phyloP scores from a whole-genome alignment of 192 early-diverging fungal species.

The Coemansia sp. region DNA sequence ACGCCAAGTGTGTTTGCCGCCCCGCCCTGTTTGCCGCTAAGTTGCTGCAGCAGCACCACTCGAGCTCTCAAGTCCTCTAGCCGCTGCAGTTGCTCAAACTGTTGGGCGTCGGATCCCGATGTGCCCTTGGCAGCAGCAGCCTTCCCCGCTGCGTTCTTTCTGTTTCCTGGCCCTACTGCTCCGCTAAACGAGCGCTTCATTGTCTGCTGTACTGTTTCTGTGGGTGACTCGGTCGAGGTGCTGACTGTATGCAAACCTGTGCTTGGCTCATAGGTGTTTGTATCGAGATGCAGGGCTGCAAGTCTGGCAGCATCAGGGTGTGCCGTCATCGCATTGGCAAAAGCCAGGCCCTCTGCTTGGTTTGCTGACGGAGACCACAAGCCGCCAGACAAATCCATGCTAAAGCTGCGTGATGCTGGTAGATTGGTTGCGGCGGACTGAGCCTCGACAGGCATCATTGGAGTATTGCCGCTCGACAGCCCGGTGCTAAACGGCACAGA shows the following conservation, averaged over 20 bases:
- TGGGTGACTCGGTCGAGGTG: neutral
- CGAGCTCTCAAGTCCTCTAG: slow-evolving; percentile 47
- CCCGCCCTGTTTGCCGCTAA: slow-evolving; percentile 16
- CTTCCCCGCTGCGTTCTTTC: neutral
- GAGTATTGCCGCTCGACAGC: neutral
- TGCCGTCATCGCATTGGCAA: slow-evolving; percentile 3
- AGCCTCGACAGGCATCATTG: neutral
- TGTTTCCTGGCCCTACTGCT: slow-evolving; percentile 1
- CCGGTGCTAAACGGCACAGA: neutral
- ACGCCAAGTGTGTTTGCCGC: slow-evolving; percentile 1
- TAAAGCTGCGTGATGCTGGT: slow-evolving; percentile 3
- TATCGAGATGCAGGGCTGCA: neutral
- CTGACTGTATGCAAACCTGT: neutral
- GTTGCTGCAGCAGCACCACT: slow-evolving; percentile 43
- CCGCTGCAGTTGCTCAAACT: slow-evolving; percentile 41
- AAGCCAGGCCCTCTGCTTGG: neutral
- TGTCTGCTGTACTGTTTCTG: neutral
- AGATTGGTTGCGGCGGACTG: neutral
- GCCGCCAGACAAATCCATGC: slow-evolving; percentile 10
- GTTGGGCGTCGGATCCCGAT: slow-evolving; percentile 9
- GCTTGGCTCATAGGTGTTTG: neutral
- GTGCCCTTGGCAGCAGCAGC: neutral
- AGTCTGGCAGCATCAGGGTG: neutral
- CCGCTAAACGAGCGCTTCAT: slow-evolving; percentile 12
- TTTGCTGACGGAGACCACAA: neutral